Base-by-base conservation (phyloP, 1,139 yeast species). In the Diutina pseudorugosa region DNA sequence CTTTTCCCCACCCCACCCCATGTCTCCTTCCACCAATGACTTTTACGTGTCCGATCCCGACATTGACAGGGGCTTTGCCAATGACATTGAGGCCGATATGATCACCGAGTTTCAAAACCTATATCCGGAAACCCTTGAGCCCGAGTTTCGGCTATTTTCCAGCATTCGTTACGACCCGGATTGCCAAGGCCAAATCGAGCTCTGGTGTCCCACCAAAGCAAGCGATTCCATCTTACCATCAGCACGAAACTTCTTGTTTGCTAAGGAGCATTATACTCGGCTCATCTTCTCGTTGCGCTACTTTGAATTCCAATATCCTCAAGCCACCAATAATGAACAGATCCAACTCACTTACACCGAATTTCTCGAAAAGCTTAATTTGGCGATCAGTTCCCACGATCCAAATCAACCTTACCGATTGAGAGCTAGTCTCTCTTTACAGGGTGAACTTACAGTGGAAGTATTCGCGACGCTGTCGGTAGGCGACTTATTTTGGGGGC, bases 81-180 rank as follows among this genome's bases (percentile, higher is more conserved):
- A 20, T 5, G 14, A 12, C 7, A n/a, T 43, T n/a, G 30, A 20
- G 16, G 18, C 25, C 3, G 47, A 11, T 2, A 14, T 23, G 1
- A 12, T 12, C n/a, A 4, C 23, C 9, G 16, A 18, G 42, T n/a
- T 43, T 21, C 16, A 23, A 14, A 20, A 19, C 16, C 23, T 5
- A 8, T 14, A 18, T n/a, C 50, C 41, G 4, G 25, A 19, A 19
- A 47, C 19, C 4, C 23, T 36, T 18, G 50, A 33, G 12, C 42
- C 20, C 41, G 42, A 18, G 12, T 54, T 85, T 60, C 76, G 81
- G 55, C 61, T 86, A 11, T 68, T 87, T 19, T 76, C 89, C 45
- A 82, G 95, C 1, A 75, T 88, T 23, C 67, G 95, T 51, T 88
- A 83, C 59, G 95, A 86, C 59, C 93, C 95, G 1, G 55, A 60